Evolutionary conservation across 1,139 yeast genomes (phyloP).

Genomic region (Hyphopichia pseudoburtonii): DNA sequence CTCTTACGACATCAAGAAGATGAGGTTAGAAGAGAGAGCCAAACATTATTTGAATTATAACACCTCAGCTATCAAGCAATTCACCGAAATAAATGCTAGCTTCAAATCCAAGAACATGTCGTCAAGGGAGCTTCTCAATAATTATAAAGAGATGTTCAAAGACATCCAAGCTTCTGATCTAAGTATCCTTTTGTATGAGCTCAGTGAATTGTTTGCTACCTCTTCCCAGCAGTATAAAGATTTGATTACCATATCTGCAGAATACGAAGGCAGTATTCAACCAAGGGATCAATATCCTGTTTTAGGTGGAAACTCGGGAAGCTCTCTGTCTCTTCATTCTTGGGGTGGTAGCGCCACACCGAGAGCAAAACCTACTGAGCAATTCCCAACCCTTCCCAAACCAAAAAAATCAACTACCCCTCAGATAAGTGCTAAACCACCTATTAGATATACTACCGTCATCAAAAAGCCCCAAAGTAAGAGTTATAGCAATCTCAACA

Average conservation of each 20-base stretch:
- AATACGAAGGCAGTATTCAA: constrained; percentile 16
- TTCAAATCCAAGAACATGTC: constrained; percentile 48
- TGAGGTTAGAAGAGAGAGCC: constrained; percentile 82
- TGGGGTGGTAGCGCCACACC: constrained; percentile 26
- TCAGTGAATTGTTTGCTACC: constrained; percentile 53
- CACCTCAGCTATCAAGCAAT: constrained; percentile 44
- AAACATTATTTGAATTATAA: constrained; percentile 69
- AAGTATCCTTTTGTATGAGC: constrained; percentile 53
- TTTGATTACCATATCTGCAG: constrained; percentile 25
- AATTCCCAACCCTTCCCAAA: constrained; percentile 55
- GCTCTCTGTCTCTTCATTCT: constrained; percentile 18
- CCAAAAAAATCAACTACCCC: constrained; percentile 25
- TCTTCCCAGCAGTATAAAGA: constrained; percentile 27
- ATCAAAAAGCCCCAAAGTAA: constrained; percentile 20
- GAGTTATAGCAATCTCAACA: constrained; percentile 12
- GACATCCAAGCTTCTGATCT: constrained; percentile 46
- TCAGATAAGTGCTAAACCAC: constrained; percentile 19
- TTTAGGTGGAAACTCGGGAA: constrained; percentile 24
- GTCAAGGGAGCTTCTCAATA: constrained; percentile 48
- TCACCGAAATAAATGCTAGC: constrained; percentile 48
- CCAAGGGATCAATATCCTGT: constrained; percentile 32
- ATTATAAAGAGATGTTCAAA: constrained; percentile 55
- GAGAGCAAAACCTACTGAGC: constrained; percentile 24
- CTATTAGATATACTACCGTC: constrained; percentile 45
- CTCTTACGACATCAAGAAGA: constrained; percentile 52